Conservation (phyloP, 139 green algal genomes). For the Chlamydomonas sp. region DNA sequence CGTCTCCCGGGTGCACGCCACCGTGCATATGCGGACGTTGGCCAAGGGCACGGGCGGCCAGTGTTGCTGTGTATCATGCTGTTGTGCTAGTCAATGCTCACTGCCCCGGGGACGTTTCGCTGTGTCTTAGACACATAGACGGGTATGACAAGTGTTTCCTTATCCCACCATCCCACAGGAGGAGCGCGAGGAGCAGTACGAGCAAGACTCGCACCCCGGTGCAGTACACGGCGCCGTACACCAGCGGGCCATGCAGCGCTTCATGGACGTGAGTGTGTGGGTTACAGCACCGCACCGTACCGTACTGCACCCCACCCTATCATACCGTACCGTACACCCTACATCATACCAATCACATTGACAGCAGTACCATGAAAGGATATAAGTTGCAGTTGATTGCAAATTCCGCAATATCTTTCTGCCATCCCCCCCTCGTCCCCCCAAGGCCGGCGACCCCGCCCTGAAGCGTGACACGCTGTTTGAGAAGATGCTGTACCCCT, state of each 20-base stretch:
- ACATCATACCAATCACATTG: neutral
- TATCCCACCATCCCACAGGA: neutral
- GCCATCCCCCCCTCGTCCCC: neutral
- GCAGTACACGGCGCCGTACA: neutral
- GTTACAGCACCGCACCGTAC: neutral
- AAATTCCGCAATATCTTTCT: neutral
- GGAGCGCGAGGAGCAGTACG: slow-evolving; percentile 20
- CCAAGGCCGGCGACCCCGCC: slow-evolving; percentile 30
- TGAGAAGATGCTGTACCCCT: slow-evolving; percentile 50
- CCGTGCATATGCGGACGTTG: too few species aligned
- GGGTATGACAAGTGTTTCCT: too few species aligned
- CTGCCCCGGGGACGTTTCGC: too few species aligned
- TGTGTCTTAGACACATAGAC: too few species aligned
- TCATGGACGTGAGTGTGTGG: neutral
- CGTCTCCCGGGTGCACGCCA: too few species aligned
- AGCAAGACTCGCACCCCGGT: neutral
- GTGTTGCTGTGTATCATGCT: too few species aligned
- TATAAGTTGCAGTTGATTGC: neutral
- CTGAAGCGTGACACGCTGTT: slow-evolving; percentile 38
- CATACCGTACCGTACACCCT: neutral
- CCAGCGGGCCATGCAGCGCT: neutral
- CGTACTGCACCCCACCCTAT: neutral
- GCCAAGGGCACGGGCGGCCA: too few species aligned
- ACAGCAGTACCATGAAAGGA: too few species aligned
- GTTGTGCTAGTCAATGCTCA: too few species aligned